These are phyloP conservation scores for Phaffomyces thermotolerans DNA, from an alignment of 805 yeast genomes.

Conservation along the genomic window DNA sequence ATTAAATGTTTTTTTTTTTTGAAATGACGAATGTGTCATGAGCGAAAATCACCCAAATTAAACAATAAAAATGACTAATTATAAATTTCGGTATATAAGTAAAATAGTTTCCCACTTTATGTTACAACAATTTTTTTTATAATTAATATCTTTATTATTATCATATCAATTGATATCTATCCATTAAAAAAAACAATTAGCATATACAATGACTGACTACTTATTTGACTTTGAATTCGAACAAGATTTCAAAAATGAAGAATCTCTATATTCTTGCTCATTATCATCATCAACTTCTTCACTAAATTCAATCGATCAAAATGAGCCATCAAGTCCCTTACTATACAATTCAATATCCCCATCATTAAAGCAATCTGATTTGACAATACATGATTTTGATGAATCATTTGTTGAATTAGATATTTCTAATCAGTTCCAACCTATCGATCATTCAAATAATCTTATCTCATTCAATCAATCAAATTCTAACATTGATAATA, in stretches of 20 bases:
- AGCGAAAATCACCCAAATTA: not conserved
- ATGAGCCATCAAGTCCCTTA: slow-evolving; percentile 19
- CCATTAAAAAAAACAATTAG: not conserved
- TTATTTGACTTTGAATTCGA: slow-evolving; percentile 2
- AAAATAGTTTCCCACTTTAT: not conserved
- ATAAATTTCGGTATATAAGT: not conserved
- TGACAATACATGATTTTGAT: slow-evolving; percentile 12
- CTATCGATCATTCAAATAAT: slow-evolving; percentile 4
- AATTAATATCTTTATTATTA: not conserved
- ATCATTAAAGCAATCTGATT: slow-evolving; percentile 14
- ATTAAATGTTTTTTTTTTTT: not conserved
- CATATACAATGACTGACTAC: slow-evolving; percentile 9
- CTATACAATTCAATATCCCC: slow-evolving; percentile 20
- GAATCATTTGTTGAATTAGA: slow-evolving; percentile 21
- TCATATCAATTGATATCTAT: not conserved
- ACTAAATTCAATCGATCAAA: slow-evolving; percentile 8
- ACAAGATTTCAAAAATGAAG: slow-evolving; percentile 3
- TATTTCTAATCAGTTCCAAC: slow-evolving; percentile 7
- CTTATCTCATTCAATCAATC: not conserved
- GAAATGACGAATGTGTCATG: slow-evolving; percentile 6
- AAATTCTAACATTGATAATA: slow-evolving; percentile 11
- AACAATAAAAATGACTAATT: not conserved
- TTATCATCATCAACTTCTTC: slow-evolving; percentile 14
- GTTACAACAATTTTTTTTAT: not conserved
- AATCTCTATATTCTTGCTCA: slow-evolving; percentile 15